Evolutionary conservation across 2,329 filamentous ascomycete genomes (phyloP), one percentile per base, ranked within the genome.

Genomic region (Chrysoporthe austroafricana): DNA sequence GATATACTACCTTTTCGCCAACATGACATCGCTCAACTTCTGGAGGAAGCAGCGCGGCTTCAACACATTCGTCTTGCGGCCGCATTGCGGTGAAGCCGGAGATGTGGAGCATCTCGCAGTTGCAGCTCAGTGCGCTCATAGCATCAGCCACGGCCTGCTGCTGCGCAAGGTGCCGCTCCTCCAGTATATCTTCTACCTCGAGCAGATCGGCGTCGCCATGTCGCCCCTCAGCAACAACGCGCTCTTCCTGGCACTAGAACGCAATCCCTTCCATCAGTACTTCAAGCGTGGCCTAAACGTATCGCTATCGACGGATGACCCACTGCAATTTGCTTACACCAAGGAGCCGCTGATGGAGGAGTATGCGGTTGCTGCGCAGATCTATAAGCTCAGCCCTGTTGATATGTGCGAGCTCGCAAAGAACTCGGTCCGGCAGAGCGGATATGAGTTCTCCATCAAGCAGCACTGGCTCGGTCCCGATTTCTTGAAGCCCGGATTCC

Each of bases 341-440:
- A 99, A 98, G 75, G 96, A 99, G 78, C 96, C 96, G 0, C 81
- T 99, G 67, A 99, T 99, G 72, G 96, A 99, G 78, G 96, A 99
- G 77, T 99, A 99, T 76, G 94, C 95, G 0, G 96, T 99, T 9
- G 96, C 96, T 3, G 96, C 96, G 4, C 96, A 99, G 79, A 99
- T 99, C 68, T 99, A 98, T 82, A 98, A 98, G 81, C 88, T 99
- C 50, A 96, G 90, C 75, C 91, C 95, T 0, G 94, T 98, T 4
- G 96, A 99, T 75, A 99, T 99, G 96, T 98, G 96, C 76, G 96
- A 99, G 80, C 80, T 99, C 67, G 96, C 96, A 34, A 97, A 97
- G 80, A 95, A 98, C 77, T 97, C 93, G 11, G 96, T 99, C 52
- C 89, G 91, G 73, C 96, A 99, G 78, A 97, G 93, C 77, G 96